Percentiles rank a stretch among this genome's conserved stretches.
These are phyloP conservation scores for Trapa bicornis DNA, from an alignment of 345 rosid genomes.

Conservation along the genomic window DNA sequence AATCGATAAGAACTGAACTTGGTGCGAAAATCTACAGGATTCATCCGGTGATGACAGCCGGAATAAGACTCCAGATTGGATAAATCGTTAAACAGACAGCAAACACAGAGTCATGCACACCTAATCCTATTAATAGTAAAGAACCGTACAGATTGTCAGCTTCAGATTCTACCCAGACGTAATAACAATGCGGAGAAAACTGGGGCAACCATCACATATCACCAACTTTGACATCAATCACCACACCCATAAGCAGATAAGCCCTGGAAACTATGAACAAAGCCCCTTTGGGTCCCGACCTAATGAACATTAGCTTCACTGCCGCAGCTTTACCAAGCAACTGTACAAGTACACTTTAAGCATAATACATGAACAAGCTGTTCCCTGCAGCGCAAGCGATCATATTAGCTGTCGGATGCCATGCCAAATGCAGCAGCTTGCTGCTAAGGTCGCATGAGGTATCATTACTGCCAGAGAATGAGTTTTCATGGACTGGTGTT, in stretches of 20 bases:
- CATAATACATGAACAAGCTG: constrained; percentile 45
- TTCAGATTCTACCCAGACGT: background rate
- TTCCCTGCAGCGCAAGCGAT: constrained; percentile 50
- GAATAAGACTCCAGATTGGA: too few species aligned
- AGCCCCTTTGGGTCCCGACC: background rate
- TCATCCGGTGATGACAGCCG: too few species aligned
- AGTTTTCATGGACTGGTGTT: constrained; percentile 26
- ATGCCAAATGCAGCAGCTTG: constrained; percentile 44
- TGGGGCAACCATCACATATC: background rate
- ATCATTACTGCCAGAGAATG: constrained; percentile 16
- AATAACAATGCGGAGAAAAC: background rate
- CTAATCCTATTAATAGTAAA: background rate
- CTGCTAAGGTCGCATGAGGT: constrained; percentile 20
- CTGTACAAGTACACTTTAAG: constrained; percentile 14
- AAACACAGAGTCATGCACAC: background rate
- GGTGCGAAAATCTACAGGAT: too few species aligned
- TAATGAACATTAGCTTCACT: background rate
- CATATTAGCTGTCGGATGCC: constrained; percentile 46
- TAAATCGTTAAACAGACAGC: background rate
- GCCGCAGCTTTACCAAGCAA: background rate
- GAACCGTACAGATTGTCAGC: background rate
- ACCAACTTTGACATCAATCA: background rate
- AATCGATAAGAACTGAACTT: too few species aligned
- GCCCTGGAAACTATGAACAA: background rate
- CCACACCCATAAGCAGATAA: background rate